Conservation (phyloP, 805 yeast species). For the Wickerhamomyces xylosicus region DNA sequence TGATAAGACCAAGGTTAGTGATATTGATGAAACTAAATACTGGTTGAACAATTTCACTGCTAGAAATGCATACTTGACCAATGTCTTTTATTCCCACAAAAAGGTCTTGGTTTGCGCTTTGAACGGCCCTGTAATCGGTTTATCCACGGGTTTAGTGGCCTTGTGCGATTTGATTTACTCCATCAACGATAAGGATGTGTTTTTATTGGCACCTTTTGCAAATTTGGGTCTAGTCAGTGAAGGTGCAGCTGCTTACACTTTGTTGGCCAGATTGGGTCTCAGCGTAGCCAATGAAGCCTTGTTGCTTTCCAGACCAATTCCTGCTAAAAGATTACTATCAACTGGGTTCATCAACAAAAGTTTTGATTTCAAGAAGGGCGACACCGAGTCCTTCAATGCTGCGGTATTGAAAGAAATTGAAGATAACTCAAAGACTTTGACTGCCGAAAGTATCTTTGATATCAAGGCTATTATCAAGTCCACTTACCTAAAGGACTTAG, state of each 20-base stretch:
- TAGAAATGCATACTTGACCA: constrained; percentile 60
- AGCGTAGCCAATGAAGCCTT: constrained; percentile 66
- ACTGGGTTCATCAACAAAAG: constrained; percentile 56
- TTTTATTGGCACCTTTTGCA: constrained; percentile 67
- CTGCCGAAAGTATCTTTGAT: constrained; percentile 31
- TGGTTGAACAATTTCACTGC: constrained; percentile 57
- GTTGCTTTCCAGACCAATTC: constrained; percentile 55
- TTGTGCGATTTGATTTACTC: constrained; percentile 70
- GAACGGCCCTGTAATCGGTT: constrained; percentile 84
- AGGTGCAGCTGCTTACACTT: constrained; percentile 63
- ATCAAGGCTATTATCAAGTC: constrained; percentile 30
- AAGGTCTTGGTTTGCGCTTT: constrained; percentile 65
- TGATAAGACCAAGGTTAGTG: constrained; percentile 9
- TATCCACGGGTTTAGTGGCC: constrained; percentile 64
- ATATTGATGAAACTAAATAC: constrained; percentile 23
- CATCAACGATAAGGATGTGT: constrained; percentile 38
- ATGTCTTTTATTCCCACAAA: constrained; percentile 56
- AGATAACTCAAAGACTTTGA: constrained; percentile 23
- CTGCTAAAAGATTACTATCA: constrained; percentile 42
- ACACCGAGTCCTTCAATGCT: constrained; percentile 37
- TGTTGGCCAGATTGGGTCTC: constrained; percentile 62
- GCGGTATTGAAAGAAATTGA: constrained; percentile 30
- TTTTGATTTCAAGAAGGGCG: constrained; percentile 25
- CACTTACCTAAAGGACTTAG: constrained; percentile 22
- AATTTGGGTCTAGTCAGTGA: constrained; percentile 78